phyloP scores from a whole-genome alignment of 2,329 filamentous ascomycete species.

The Dichotomopilus funicola region DNA sequence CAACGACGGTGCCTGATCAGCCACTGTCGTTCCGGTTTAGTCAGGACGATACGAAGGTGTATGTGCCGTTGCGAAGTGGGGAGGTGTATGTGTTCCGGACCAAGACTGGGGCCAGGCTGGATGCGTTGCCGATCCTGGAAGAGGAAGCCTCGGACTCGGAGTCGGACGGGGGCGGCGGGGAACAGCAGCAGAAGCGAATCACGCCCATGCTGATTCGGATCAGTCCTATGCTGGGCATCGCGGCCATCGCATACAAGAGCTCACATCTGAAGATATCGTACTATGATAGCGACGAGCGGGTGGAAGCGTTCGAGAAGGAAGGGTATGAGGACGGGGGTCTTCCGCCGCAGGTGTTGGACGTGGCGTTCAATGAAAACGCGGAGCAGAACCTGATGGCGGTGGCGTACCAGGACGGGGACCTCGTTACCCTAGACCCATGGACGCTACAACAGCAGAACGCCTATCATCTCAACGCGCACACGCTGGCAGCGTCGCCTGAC shows the following conservation, averaged over 20 bases:
- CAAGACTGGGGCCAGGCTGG: slow-evolving; percentile 12
- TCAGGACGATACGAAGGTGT: slow-evolving; percentile 16
- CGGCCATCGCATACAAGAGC: slow-evolving; percentile 15
- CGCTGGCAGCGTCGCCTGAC: slow-evolving; percentile 22
- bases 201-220: slow-evolving; percentile 12
- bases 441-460: slow-evolving; percentile 15
- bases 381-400: slow-evolving; percentile 20
- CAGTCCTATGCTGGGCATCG: slow-evolving; percentile 14
- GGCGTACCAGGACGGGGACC: slow-evolving; percentile 20
- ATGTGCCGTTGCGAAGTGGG: slow-evolving; percentile 12
- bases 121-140: slow-evolving; percentile 10
- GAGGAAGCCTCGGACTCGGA: slow-evolving; percentile 15
- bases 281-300: slow-evolving; percentile 14
- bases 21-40: slow-evolving; percentile 14
- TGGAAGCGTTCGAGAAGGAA: slow-evolving; percentile 16
- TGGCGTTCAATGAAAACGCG: slow-evolving; percentile 18
- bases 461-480: slow-evolving; percentile 14
- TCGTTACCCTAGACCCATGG: slow-evolving; percentile 20
- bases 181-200: slow-evolving; percentile 10
- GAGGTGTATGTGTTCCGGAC: slow-evolving; percentile 15
- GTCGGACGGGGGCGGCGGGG: slow-evolving; percentile 5
- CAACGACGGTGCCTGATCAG: slow-evolving; percentile 12
- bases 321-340: slow-evolving; percentile 14
- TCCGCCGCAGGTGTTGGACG: slow-evolving; percentile 13
- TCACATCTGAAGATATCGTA: slow-evolving; percentile 17